Conservation (phyloP, 1,139 yeast species). For the Arxiozyma telluris region DNA sequence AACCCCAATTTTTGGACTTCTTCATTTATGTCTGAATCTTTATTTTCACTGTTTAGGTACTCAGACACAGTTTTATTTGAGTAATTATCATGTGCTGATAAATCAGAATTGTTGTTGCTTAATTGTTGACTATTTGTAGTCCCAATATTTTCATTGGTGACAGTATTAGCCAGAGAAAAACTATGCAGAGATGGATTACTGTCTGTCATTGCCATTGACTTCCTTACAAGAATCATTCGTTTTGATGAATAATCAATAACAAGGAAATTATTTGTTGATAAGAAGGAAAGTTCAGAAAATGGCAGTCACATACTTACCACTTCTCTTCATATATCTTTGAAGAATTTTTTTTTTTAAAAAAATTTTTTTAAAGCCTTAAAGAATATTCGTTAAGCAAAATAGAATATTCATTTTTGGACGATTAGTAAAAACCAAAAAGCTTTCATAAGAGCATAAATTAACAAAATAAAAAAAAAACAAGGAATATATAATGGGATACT, state of each 20-base stretch:
- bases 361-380: too few relatives aligned
- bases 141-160: background rate
- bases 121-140: background rate
- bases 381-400: too few relatives aligned
- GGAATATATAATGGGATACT: too few relatives aligned
- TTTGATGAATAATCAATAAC: background rate
- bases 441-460: too few relatives aligned
- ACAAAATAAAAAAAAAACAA: too few relatives aligned
- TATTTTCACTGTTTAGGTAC: background rate
- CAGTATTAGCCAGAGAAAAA: background rate
- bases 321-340: background rate
- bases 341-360: background rate
- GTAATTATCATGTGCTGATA: background rate
- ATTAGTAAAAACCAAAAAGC: background rate
- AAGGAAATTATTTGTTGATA: background rate
- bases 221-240: too few relatives aligned
- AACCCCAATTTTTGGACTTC: slow-evolving; percentile 3
- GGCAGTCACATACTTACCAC: too few relatives aligned
- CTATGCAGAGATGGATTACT: background rate
- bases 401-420: background rate
- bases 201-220: background rate
- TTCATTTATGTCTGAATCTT: background rate
- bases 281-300: background rate
- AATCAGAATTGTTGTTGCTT: background rate
- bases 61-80: background rate